phyloP scores from a whole-genome alignment of 352 stramenopile species.

The Phytophthora pinifolia region DNA sequence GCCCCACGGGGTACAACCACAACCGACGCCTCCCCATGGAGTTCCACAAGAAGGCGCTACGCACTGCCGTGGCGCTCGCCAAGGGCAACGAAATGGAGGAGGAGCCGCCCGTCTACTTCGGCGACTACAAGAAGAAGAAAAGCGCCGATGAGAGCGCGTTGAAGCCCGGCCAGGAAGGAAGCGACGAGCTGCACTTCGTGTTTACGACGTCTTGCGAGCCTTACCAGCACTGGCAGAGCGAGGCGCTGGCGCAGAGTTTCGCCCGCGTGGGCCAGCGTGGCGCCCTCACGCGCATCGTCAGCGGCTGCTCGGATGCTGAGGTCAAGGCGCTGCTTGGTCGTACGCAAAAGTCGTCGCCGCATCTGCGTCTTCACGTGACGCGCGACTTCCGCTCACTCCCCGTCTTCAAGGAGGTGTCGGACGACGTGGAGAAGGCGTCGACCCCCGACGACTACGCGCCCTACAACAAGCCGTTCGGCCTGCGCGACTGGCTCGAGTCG shows the following conservation, averaged over 20 bases:
- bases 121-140: constrained; percentile 51
- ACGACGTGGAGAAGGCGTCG: constrained; percentile 23
- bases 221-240: constrained; percentile 73
- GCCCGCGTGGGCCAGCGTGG: constrained; percentile 55
- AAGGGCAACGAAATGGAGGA: constrained; percentile 29
- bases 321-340: constrained; percentile 43
- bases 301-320: constrained; percentile 50
- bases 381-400: constrained; percentile 49
- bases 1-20: constrained; percentile 65
- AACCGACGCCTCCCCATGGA: constrained; percentile 73
- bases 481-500: constrained; percentile 68
- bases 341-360: constrained; percentile 34
- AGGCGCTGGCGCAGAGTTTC: constrained; percentile 70
- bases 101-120: constrained; percentile 41
- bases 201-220: constrained; percentile 67
- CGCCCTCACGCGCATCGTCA: constrained; percentile 68
- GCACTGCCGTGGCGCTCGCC: constrained; percentile 51
- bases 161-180: constrained; percentile 39
- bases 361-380: constrained; percentile 59
- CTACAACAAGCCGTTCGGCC: constrained; percentile 74
- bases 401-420: constrained; percentile 22
- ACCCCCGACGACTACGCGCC: constrained; percentile 46
- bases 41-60: constrained; percentile 37
- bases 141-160: constrained; percentile 8
- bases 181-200: constrained; percentile 77